Conservation (phyloP, 116 monocot species). For the Phalaenopsis hybrid region DNA sequence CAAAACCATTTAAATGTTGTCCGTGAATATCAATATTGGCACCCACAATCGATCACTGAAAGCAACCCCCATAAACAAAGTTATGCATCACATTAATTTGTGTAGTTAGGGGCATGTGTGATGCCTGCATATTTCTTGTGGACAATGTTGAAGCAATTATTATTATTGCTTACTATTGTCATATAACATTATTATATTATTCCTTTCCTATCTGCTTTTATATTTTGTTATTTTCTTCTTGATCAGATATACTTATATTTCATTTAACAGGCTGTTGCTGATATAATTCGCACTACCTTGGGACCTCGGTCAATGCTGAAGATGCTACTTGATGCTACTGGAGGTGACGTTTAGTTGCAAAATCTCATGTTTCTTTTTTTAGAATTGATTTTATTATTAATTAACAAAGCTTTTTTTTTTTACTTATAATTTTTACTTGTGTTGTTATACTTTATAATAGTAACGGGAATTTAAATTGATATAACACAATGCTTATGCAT, state of each 20-base stretch:
- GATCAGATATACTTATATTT: background rate
- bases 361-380: background rate
- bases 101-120: background rate
- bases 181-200: background rate
- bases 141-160: background rate
- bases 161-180: background rate
- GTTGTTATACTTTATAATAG: too few relatives aligned
- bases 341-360: conserved; percentile 33
- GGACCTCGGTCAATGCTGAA: conserved; percentile 97
- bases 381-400: background rate
- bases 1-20: too few relatives aligned
- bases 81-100: too few relatives aligned
- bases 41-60: too few relatives aligned
- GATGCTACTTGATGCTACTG: conserved; percentile 85
- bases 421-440: too few relatives aligned
- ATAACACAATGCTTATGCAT: too few relatives aligned
- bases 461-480: too few relatives aligned
- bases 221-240: background rate
- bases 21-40: too few relatives aligned
- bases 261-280: conserved; percentile 71
- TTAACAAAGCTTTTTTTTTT: background rate
- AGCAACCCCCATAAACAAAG: too few relatives aligned
- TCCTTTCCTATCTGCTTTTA: background rate
- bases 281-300: conserved; percentile 91
- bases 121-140: background rate